These are phyloP conservation scores for Penicillium chermesinum DNA, from an alignment of 495 filamentous ascomycete species.

Conservation along the genomic window DNA sequence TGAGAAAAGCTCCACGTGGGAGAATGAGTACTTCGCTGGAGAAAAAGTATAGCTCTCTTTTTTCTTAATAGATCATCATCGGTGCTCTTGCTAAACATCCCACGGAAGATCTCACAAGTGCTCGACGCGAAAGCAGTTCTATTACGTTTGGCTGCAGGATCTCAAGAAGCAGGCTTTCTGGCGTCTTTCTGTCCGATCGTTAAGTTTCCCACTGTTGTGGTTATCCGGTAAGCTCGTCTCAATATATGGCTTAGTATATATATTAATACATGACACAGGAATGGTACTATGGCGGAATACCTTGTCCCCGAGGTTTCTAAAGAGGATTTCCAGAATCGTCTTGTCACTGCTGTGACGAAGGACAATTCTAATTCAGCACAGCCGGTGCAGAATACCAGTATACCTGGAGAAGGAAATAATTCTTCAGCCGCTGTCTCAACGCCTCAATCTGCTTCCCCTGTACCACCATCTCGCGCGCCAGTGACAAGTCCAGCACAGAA, in stretches of 20 bases:
- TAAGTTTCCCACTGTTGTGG: conserved; percentile 66
- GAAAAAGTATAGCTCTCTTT: conserved; percentile 41
- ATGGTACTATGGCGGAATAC: conserved; percentile 60
- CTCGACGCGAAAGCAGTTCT: conserved; percentile 57
- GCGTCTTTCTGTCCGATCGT: conserved; percentile 72
- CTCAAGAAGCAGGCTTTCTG: conserved; percentile 73
- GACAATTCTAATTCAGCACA: conserved; percentile 1
- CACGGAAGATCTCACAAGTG: conserved; percentile 38
- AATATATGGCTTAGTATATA: neutral
- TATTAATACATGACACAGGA: conserved; percentile 30
- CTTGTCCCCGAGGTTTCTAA: conserved; percentile 53
- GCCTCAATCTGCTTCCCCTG: neutral
- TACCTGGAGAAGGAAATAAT: too few species aligned
- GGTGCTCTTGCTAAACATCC: conserved; percentile 6
- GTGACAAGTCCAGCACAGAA: conserved; percentile 2
- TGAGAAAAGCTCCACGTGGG: conserved; percentile 66
- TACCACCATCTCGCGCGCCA: neutral
- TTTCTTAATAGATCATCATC: neutral
- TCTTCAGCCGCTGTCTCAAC: neutral
- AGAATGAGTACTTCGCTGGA: conserved; percentile 64
- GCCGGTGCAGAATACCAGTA: conserved; percentile 6
- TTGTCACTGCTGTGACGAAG: conserved; percentile 35
- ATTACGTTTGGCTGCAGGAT: conserved; percentile 63
- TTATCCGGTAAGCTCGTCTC: conserved; percentile 59
- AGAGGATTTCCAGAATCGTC: conserved; percentile 51